Conservation (phyloP, 2,329 filamentous ascomycete species). For the Fusarium penzigii region DNA sequence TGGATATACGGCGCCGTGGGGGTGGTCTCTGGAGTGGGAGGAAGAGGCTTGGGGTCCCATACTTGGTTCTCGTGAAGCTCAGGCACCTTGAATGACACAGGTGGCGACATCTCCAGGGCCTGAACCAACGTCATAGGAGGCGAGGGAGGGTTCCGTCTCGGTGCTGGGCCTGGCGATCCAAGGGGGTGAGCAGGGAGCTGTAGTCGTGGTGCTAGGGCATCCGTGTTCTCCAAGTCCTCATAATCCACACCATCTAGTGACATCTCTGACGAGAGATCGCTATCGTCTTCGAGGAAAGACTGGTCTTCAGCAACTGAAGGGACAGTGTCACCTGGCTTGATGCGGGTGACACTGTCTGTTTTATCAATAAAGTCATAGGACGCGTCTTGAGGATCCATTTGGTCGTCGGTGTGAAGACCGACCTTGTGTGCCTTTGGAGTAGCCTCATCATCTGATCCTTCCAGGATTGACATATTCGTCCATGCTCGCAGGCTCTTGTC, state of each 20-base stretch:
- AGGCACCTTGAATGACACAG: slow-evolving; percentile 23
- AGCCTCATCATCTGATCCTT: slow-evolving; percentile 45
- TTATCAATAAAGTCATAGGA: slow-evolving; percentile 58
- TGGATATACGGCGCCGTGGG: slow-evolving; percentile 43
- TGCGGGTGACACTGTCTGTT: slow-evolving; percentile 52
- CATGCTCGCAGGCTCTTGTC: slow-evolving; percentile 47
- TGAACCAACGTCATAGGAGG: slow-evolving; percentile 29
- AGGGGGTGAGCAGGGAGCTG: slow-evolving; percentile 39
- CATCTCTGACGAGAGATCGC: slow-evolving; percentile 64
- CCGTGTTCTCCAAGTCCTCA: slow-evolving; percentile 40
- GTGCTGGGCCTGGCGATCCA: slow-evolving; percentile 32
- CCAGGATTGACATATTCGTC: slow-evolving; percentile 57
- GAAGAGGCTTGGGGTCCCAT: slow-evolving; percentile 28
- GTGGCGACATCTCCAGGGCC: slow-evolving; percentile 29
- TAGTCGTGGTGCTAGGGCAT: slow-evolving; percentile 15
- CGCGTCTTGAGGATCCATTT: slow-evolving; percentile 35
- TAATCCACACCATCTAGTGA: slow-evolving; percentile 52
- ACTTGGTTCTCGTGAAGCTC: slow-evolving; percentile 28
- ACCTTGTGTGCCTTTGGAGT: slow-evolving; percentile 26
- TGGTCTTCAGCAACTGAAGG: slow-evolving; percentile 35
- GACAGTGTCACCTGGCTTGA: slow-evolving; percentile 37
- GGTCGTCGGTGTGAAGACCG: slow-evolving; percentile 11
- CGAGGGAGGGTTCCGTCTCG: slow-evolving; percentile 33
- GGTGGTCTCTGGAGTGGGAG: slow-evolving; percentile 50
- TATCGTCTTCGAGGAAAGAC: slow-evolving; percentile 54